Evolutionary conservation across 164 flowering plant genomes (phyloP), one percentile per base, ranked within the genome.

Genomic region (Berberis thunbergii): DNA sequence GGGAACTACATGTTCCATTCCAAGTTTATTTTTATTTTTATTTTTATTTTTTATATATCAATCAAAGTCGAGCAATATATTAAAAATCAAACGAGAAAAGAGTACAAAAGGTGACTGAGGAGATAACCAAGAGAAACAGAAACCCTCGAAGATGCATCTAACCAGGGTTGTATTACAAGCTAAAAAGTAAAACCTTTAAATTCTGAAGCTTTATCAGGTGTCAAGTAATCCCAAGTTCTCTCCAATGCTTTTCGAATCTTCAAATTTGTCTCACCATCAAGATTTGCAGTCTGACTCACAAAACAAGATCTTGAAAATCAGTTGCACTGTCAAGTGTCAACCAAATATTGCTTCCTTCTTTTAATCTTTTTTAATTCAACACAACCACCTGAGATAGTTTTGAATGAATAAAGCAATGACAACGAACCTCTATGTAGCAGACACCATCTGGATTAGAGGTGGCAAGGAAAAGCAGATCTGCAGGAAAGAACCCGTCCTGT

Each of bases 211-310:
- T 87, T 94, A 44, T 91, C 96, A 56, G 95, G 87, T 63, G 81
- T 78, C 68, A 86, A 71, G 75, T 84, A 94, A 78, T 91, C 99
- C 99, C 99, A 94, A 38, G 99, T 94, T 80, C 73, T 91, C 70
- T 94, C 99, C 65, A 82, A 68, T 62, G 96, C 99, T 77, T 94
- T 94, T 78, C 99, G 79, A 54, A 94, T 94, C 84, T 94, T 94
- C 81, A 91, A 79, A 78, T 94, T 94, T 69, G 97, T 94, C 79
- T 94, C 99, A 63, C 99, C 97, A 68, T 94, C 99, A 77, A 94
- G 81, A 82, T 94, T 94, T 72, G 99, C 89, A 69, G 99, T 94
- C 99, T 91, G 77, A 56, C 48, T 63, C 54, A 54, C 53, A 60
- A 60, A 70, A 60, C 49, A 46, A 50, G 43, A 45, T 26, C 26